Evolutionary conservation across 371 early-diverging fungal genomes (phyloP).

Genomic region (Ordospora pajunii): DNA sequence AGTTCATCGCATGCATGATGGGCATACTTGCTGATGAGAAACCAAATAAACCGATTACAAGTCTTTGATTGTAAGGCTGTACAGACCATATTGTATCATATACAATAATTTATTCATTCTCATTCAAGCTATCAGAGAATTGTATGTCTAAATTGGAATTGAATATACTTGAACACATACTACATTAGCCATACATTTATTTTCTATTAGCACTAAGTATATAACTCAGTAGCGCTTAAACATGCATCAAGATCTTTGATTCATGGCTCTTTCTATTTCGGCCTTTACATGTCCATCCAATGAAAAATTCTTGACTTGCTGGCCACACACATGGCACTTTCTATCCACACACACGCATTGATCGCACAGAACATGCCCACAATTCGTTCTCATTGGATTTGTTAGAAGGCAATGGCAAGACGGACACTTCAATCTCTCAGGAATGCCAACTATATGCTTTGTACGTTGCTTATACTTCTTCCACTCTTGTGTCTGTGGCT

Average conservation of each 20-base stretch:
- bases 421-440: constrained; percentile 50
- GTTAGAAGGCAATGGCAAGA: constrained; percentile 49
- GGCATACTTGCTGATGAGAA: too few species aligned
- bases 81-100: too few species aligned
- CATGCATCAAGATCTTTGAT: constrained; percentile 13
- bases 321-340: constrained; percentile 51
- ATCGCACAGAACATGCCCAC: constrained; percentile 57
- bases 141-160: too few species aligned
- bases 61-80: too few species aligned
- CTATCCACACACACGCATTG: constrained; percentile 36
- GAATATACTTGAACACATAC: neutral
- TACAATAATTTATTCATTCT: too few species aligned
- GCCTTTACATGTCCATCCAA: neutral
- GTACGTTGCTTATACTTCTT: constrained; percentile 32
- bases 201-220: neutral
- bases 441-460: constrained; percentile 2
- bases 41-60: too few species aligned
- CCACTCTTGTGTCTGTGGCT: constrained; percentile 61
- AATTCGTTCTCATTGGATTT: constrained; percentile 54
- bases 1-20: too few species aligned
- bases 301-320: constrained; percentile 1
- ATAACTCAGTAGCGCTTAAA: neutral
- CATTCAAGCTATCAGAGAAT: too few species aligned
- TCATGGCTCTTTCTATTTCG: constrained; percentile 6
- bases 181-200: neutral